Evolutionary conservation across 1,284 basidiomycete genomes (phyloP).

Genomic region (Pascua guehoae): DNA sequence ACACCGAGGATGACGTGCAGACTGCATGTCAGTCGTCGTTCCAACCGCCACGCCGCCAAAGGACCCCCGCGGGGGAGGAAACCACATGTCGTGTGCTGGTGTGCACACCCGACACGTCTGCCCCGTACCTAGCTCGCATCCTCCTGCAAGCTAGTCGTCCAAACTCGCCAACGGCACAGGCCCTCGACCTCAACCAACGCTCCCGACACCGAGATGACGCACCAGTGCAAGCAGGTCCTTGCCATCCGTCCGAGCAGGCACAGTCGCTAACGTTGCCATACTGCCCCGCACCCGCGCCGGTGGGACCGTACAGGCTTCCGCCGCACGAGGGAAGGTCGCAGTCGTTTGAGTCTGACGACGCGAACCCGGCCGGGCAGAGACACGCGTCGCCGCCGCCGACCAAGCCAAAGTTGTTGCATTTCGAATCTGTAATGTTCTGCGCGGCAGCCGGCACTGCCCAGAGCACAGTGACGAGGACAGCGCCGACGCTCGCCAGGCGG

Average conservation of each 20-base stretch:
- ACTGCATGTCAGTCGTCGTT: constrained; percentile 17
- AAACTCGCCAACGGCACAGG: not conserved
- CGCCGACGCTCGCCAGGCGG: not conserved
- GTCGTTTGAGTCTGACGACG: constrained; percentile 17
- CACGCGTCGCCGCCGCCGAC: constrained; percentile 47
- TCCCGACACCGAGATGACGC: constrained; percentile 12
- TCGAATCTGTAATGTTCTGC: not conserved
- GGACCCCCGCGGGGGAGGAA: too few species aligned
- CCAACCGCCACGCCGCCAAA: too few species aligned
- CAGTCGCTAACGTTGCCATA: constrained; percentile 60
- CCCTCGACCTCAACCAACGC: not conserved
- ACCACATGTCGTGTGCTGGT: too few species aligned
- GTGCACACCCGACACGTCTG: too few species aligned
- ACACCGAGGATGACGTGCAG: constrained; percentile 30
- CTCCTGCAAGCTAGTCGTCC: too few species aligned
- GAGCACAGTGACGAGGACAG: constrained; percentile 3
- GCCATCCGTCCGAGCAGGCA: constrained; percentile 67
- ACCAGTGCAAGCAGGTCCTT: constrained; percentile 69
- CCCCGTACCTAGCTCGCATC: too few species aligned
- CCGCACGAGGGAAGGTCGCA: constrained; percentile 61
- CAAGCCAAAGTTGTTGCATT: constrained; percentile 10
- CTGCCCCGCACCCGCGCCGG: constrained; percentile 43
- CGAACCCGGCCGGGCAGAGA: constrained; percentile 65
- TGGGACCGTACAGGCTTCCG: constrained; percentile 63
- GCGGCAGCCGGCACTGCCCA: constrained; percentile 3